Evolutionary conservation across 1,139 yeast species (phyloP).

Genomic region (Hansenula lynferdii): DNA sequence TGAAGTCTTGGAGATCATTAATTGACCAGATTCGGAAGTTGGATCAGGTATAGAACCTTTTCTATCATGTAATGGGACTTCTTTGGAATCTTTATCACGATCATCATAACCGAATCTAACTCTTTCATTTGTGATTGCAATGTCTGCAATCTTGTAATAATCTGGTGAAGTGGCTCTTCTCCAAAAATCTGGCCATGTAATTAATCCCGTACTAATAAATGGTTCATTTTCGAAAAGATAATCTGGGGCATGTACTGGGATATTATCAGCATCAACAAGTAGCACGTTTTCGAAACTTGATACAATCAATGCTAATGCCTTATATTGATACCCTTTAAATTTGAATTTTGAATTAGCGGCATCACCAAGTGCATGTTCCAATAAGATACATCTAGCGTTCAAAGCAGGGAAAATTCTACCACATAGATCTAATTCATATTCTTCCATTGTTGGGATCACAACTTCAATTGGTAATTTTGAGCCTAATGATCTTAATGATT

Average conservation of each 20-base stretch:
- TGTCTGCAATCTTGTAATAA: slow-evolving; percentile 61
- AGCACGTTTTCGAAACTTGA: slow-evolving; percentile 77
- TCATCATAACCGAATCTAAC: slow-evolving; percentile 37
- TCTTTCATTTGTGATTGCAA: slow-evolving; percentile 35
- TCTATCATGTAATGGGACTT: slow-evolving; percentile 61
- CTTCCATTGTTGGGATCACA: slow-evolving; percentile 62
- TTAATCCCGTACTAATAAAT: slow-evolving; percentile 50
- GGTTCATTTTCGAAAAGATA: slow-evolving; percentile 49
- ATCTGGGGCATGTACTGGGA: slow-evolving; percentile 57
- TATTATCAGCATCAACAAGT: slow-evolving; percentile 72
- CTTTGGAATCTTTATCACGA: slow-evolving; percentile 22
- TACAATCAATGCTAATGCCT: slow-evolving; percentile 67
- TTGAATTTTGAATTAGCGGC: slow-evolving; percentile 37
- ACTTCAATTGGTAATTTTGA: slow-evolving; percentile 72
- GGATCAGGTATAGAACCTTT: slow-evolving; percentile 76
- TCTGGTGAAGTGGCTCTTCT: slow-evolving; percentile 64
- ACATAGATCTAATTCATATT: slow-evolving; percentile 68
- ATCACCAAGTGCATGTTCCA: slow-evolving; percentile 53
- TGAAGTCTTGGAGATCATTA: slow-evolving; percentile 59
- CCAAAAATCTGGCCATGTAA: slow-evolving; percentile 87
- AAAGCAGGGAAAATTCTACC: slow-evolving; percentile 57
- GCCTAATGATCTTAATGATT: slow-evolving; percentile 59
- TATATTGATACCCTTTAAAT: slow-evolving; percentile 74
- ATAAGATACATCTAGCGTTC: slow-evolving; percentile 63
- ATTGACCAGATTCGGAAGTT: slow-evolving; percentile 79